Base-by-base conservation (phyloP, 495 filamentous ascomycete species). In the Hypoxylon perforatum region DNA sequence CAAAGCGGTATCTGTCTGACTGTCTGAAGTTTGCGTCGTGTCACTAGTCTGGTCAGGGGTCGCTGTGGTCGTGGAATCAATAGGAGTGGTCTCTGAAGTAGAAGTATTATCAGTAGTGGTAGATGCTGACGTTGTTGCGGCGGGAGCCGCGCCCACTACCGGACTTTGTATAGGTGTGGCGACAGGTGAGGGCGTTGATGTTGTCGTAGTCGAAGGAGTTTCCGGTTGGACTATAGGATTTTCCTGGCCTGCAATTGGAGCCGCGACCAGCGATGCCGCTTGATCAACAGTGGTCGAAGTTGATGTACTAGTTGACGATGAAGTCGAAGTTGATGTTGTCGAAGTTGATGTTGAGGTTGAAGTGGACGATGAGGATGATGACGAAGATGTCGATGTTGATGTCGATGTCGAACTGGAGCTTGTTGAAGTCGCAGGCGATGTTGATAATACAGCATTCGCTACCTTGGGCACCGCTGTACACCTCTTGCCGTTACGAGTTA, bases 401-500 rank as follows among this genome's bases (percentile, higher is more conserved):
- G 65, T 42, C 10, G 45, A 65, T 18, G 65, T 58, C 9, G 54
- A 49, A 44, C 64, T 28, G 12, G 57, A 28, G 14, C 70, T 48
- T 57, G 73, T 55, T 5, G 61, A 62, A 17, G 56, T 60, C 3
- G 69, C 54, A 30, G 69, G 44, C 33, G 69, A n/a, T 2, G 65
- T 42, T 30, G 61, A 2, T 10, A 50, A 38, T 57, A 30, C 69
- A 59, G 59, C 17, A 23, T 52, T 52, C 28, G 47, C 57, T 57
- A 17, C 25, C 54, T 75, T 80, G 36, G 82, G 82, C 51, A 81
- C 65, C 30, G 78, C 78, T 63, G 82, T 83, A 69, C 84, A 85
- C 69, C 73, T 77, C 58, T 71, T 78, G 17, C 82, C 81, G 18
- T 75, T 50, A 7, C 45, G 56, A 38, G 56, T 64, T 38, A 51